These are phyloP conservation scores for Gossypium longicalyx DNA, from an alignment of 345 rosid genomes.

Conservation along the genomic window DNA sequence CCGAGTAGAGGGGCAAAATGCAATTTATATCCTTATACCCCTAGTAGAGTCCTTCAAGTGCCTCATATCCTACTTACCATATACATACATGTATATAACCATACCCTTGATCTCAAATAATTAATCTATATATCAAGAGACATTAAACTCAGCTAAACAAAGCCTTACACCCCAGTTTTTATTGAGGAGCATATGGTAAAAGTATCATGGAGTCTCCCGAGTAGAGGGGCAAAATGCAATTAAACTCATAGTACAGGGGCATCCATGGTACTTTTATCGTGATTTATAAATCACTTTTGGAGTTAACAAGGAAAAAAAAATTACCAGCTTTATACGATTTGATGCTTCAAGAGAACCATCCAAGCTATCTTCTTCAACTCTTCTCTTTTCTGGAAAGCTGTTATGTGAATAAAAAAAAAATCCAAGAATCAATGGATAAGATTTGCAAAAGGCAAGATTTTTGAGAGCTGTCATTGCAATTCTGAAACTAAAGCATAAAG, in stretches of 20 bases:
- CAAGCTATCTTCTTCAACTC: slow-evolving; percentile 41
- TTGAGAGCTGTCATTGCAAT: slow-evolving; percentile 16
- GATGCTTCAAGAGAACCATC: slow-evolving; percentile 47
- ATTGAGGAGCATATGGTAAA: too few species aligned
- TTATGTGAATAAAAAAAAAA: slow-evolving; percentile 30
- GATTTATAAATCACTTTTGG: background rate
- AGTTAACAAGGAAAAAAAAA: slow-evolving; percentile 1
- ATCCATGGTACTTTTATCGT: too few species aligned
- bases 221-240: too few species aligned
- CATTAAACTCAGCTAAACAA: slow-evolving; percentile 1
- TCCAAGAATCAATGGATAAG: slow-evolving; percentile 23
- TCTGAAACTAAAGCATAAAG: background rate
- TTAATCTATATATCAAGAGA: background rate
- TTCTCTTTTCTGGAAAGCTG: slow-evolving; percentile 76
- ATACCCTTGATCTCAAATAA: slow-evolving; percentile 10
- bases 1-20: too few species aligned
- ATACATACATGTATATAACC: slow-evolving; percentile 13
- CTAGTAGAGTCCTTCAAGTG: slow-evolving; percentile 33
- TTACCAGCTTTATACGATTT: slow-evolving; percentile 56
- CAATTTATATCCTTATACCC: too few species aligned
- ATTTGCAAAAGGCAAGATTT: slow-evolving; percentile 21
- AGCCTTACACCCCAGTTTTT: slow-evolving; percentile 3
- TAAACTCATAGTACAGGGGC: too few species aligned
- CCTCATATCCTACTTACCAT: slow-evolving; percentile 53
- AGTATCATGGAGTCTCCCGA: too few species aligned